A percentile compares a stretch with the other conserved stretches of the same genome.
phyloP scores from a whole-genome alignment of 139 green algal genomes.

The Coccomyxa sp. region DNA sequence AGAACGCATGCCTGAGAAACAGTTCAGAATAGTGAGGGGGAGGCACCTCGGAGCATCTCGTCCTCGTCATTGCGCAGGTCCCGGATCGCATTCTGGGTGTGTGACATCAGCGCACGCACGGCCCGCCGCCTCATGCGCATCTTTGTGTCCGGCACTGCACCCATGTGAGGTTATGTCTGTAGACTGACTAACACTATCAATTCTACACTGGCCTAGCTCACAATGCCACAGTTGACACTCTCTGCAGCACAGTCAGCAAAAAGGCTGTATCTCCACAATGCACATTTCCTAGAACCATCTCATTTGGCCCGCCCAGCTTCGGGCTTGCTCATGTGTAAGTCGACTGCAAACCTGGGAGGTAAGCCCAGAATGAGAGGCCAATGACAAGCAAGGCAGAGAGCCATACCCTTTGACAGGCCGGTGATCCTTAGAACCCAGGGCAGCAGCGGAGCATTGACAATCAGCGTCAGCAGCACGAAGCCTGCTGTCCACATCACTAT shows the following conservation, averaged over 20 bases:
- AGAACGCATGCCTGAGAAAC: too few relatives aligned
- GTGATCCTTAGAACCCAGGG: conserved; percentile 41
- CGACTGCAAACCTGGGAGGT: not conserved
- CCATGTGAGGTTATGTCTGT: not conserved
- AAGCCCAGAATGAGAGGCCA: not conserved
- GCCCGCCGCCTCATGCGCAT: conserved; percentile 41
- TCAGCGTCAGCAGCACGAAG: conserved; percentile 81
- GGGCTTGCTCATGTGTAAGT: not conserved
- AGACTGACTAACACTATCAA: too few relatives aligned
- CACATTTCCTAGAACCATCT: not conserved
- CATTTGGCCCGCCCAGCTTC: not conserved
- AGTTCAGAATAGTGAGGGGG: not conserved
- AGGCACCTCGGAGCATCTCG: conserved; percentile 54
- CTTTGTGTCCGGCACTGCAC: conserved; percentile 12
- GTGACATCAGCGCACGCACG: conserved; percentile 46
- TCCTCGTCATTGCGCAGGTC: conserved; percentile 49
- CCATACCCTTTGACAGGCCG: conserved; percentile 34
- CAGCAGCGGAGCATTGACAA: conserved; percentile 77
- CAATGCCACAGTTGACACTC: too few relatives aligned
- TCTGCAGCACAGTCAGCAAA: too few relatives aligned
- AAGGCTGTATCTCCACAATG: not conserved
- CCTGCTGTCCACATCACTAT: conserved; percentile 71
- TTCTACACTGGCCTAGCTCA: too few relatives aligned
- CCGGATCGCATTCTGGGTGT: conserved; percentile 43
- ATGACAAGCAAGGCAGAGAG: too few relatives aligned